Evolutionary conservation across 768 basidiomycete genomes (phyloP), one percentile per base, ranked within the genome.

Genomic region (Dacryopinax spathularia): DNA sequence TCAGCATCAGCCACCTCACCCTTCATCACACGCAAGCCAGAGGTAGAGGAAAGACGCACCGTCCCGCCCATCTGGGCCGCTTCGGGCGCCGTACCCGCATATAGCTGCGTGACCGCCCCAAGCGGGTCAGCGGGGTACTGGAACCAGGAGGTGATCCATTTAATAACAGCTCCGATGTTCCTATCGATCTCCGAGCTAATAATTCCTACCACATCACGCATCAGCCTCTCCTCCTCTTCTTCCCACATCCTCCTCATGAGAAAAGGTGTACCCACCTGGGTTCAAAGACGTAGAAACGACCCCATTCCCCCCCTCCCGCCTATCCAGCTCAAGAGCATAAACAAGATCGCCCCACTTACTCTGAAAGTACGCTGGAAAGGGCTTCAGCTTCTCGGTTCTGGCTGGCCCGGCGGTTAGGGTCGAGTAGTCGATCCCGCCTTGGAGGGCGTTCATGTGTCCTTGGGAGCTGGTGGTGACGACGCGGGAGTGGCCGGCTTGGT

Each of bases 101-200:
- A 68, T 2, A 68, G 60, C 48, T 66, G 67, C 13, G 65, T 68
- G 36, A 68, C 39, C 18, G 66, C 67, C 20, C 67, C 67, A 20
- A 27, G 29, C 13, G 48, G 48, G 18, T 56, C 48, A 9, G 25
- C 48, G 48, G 22, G 25, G 6, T 5, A 27, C 5, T 15, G 25
- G 3, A 31, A 3, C 25, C 9, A 3, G 3, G 25, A 5, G 13
- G 29, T 31, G 25, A 56, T 2, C 48, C 48, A 56, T 6, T 22
- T 20, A 3, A 29, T 13, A 15, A 31, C 2, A 9, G 10, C 43
- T 9, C 3, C 15, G 9, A 29, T 6, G 18, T 56, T 9, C 13
- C 48, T 10, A 3, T 5, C 25, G 25, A 56, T 13, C 5, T 56
- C 48, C 5, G 48, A 15, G 25, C 29, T 10, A 29, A 56, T 56